phyloP scores from a whole-genome alignment of 1,284 basidiomycete genomes.

The Fomitopsis betulina region DNA sequence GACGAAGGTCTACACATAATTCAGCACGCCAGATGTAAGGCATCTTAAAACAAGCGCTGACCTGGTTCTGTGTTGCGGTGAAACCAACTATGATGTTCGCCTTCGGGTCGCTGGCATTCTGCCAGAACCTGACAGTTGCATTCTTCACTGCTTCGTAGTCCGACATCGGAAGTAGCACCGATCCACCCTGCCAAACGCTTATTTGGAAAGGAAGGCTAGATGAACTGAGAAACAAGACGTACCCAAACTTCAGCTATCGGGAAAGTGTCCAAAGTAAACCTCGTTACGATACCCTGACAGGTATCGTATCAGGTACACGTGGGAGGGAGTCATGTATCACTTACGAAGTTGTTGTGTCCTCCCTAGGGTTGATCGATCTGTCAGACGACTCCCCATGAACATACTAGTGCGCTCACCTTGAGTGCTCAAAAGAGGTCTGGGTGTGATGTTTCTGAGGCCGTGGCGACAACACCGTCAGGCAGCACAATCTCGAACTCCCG shows the following conservation, averaged over 20 bases:
- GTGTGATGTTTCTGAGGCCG: slow-evolving; percentile 19
- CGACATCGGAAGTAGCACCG: slow-evolving; percentile 32
- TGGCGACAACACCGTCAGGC: slow-evolving; percentile 33
- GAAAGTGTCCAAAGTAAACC: slow-evolving; percentile 48
- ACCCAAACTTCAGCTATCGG: slow-evolving; percentile 60
- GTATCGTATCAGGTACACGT: background rate
- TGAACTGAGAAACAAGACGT: slow-evolving; percentile 9
- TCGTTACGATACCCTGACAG: slow-evolving; percentile 57
- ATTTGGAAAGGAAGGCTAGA: background rate
- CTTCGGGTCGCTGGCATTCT: slow-evolving; percentile 50
- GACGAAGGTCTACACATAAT: slow-evolving; percentile 17
- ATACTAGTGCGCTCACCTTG: slow-evolving; percentile 25
- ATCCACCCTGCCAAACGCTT: slow-evolving; percentile 43
- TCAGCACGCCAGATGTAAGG: no score
- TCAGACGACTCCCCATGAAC: background rate
- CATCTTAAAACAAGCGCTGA: background rate
- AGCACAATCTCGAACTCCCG: slow-evolving; percentile 34
- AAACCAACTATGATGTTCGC: slow-evolving; percentile 54
- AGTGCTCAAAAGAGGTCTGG: slow-evolving; percentile 36
- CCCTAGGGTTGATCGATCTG: slow-evolving; percentile 32
- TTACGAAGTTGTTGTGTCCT: slow-evolving; percentile 57
- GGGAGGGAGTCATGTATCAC: slow-evolving; percentile 12
- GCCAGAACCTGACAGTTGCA: slow-evolving; percentile 46
- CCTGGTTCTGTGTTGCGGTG: slow-evolving; percentile 38
- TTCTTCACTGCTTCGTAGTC: slow-evolving; percentile 32